Percentiles rank a stretch among this genome's conserved stretches.
Conservation (phyloP, 139 green algal species). For the Ettlia oleoabundans region DNA sequence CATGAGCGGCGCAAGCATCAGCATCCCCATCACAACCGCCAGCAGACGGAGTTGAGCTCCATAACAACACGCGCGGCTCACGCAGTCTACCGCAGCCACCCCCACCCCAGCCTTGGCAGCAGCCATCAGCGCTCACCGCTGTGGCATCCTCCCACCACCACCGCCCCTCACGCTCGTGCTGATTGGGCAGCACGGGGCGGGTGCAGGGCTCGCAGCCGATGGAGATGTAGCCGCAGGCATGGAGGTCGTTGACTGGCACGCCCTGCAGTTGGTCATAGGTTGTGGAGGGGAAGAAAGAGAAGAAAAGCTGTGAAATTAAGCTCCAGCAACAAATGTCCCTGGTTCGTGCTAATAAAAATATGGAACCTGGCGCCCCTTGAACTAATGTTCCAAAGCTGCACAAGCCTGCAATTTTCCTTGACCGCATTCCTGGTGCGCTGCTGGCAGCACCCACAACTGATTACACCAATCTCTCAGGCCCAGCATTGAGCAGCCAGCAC, state of each 20-base stretch:
- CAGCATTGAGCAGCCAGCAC: neutral
- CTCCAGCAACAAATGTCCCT: too few relatives aligned
- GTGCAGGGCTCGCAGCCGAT: conserved; percentile 99
- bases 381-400: too few relatives aligned
- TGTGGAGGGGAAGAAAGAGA: neutral
- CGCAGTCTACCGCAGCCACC: too few relatives aligned
- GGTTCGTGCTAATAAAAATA: too few relatives aligned
- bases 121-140: conserved; percentile 31
- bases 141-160: conserved; percentile 99
- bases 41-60: too few relatives aligned
- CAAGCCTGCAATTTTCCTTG: too few relatives aligned
- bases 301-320: neutral
- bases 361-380: too few relatives aligned
- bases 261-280: conserved; percentile 35
- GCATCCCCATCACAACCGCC: neutral
- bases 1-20: neutral
- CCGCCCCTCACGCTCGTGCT: conserved; percentile 96
- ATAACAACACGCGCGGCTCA: too few relatives aligned
- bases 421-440: too few relatives aligned
- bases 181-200: conserved; percentile 91
- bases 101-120: too few relatives aligned
- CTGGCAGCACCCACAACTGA: too few relatives aligned
- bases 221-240: conserved; percentile 90
- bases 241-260: conserved; percentile 94
- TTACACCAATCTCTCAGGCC: too few relatives aligned